Conservation (phyloP, 2,329 filamentous ascomycete genomes). For the Fusarium staphyleae region DNA sequence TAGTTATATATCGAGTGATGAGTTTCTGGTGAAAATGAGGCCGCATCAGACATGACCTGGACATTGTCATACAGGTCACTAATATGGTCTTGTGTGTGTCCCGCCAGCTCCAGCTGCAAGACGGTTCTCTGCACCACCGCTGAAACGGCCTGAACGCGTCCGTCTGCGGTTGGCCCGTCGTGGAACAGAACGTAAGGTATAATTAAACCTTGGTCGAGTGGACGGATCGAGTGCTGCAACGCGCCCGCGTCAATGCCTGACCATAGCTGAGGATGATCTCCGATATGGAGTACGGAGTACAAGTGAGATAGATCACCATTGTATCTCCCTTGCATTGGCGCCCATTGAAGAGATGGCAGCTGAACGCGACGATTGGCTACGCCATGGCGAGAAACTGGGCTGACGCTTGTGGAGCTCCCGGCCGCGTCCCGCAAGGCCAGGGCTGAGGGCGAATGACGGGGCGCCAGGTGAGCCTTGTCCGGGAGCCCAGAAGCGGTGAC, state of each 20-base stretch:
- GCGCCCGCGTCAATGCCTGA: background rate
- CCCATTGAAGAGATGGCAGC: conserved; percentile 4
- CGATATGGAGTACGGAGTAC: too few species aligned
- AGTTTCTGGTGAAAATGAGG: conserved; percentile 12
- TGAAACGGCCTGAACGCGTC: background rate
- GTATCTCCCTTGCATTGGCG: conserved; percentile 36
- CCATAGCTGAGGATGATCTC: too few species aligned
- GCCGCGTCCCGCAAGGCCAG: conserved; percentile 29
- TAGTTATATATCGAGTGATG: conserved; percentile 15
- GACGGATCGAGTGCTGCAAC: conserved; percentile 3
- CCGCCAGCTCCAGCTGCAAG: too few species aligned
- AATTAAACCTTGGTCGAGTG: background rate
- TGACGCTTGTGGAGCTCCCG: conserved; percentile 23
- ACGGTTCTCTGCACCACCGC: background rate
- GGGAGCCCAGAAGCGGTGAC: conserved; percentile 24
- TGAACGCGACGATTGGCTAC: conserved; percentile 37
- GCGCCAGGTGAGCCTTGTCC: conserved; percentile 1
- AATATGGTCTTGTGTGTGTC: too few species aligned
- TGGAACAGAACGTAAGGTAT: background rate
- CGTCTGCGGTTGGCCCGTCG: background rate
- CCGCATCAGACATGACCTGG: conserved; percentile 32
- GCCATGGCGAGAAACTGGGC: conserved; percentile 8
- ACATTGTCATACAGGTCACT: too few species aligned
- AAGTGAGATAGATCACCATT: conserved; percentile 1
- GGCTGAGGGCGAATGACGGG: conserved; percentile 23